Percentiles rank a stretch among this genome's conserved stretches.
Conservation (phyloP, 78 protist species). For the Emiliania huxleyi region DNA sequence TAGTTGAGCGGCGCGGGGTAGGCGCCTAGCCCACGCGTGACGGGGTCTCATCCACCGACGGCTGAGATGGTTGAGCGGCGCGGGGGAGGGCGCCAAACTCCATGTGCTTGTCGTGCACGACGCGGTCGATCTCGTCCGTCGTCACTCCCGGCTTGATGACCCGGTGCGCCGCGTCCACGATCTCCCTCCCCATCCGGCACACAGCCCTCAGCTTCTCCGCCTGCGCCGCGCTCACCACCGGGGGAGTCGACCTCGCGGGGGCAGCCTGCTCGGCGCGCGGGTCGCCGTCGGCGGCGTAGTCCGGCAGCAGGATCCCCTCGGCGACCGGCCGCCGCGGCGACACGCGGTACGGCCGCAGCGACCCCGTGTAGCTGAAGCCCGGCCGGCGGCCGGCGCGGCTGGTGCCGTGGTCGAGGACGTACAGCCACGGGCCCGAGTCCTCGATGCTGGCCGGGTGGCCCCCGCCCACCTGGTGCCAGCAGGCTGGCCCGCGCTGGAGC, state of each 20-base stretch:
- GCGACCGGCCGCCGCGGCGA: conserved; percentile 42
- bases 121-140: conserved; percentile 85
- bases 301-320: conserved; percentile 37
- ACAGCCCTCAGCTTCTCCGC: not conserved
- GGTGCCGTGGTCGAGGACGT: not conserved
- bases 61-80: too few species aligned
- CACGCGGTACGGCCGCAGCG: not conserved
- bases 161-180: conserved; percentile 75
- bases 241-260: not conserved
- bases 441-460: too few species aligned
- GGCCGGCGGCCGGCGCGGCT: not conserved
- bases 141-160: conserved; percentile 81
- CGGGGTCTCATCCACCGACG: too few species aligned
- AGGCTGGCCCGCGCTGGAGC: not conserved
- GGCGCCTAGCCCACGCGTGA: too few species aligned
- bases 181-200: conserved; percentile 69
- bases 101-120: conserved; percentile 61
- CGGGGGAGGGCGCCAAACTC: too few species aligned
- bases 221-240: not conserved
- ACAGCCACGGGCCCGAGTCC: not conserved
- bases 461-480: too few species aligned
- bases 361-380: not conserved
- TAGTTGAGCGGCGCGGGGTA: conserved; percentile 96
- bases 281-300: conserved; percentile 13
- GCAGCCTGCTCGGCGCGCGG: too few species aligned